A percentile compares a stretch with the other conserved stretches of the same genome.
Conservation (phyloP, 305 asterid species). For the Fraxinus albicans region DNA sequence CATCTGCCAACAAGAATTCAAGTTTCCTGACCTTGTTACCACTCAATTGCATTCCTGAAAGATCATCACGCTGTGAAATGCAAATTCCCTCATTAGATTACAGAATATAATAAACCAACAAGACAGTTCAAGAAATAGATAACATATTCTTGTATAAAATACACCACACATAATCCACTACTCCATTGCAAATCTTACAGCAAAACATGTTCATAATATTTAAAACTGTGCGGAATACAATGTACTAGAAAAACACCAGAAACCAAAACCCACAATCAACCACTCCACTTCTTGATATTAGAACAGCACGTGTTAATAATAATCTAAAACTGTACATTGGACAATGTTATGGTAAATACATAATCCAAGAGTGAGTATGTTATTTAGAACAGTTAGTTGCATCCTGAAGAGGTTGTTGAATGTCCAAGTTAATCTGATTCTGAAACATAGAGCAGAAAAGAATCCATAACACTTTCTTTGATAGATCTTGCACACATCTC, state of each 20-base stretch:
- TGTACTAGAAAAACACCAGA: not conserved
- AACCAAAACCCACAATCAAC: not conserved
- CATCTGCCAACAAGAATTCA: slow-evolving; percentile 93
- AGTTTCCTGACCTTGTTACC: slow-evolving; percentile 98
- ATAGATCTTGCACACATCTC: not conserved
- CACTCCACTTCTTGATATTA: not conserved
- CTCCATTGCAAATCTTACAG: not conserved
- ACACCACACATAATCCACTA: not conserved
- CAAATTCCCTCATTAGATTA: slow-evolving; percentile 26
- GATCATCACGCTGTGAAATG: slow-evolving; percentile 79
- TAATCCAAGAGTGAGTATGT: not conserved
- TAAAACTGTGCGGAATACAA: not conserved
- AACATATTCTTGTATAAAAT: not conserved
- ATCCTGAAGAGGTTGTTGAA: not conserved
- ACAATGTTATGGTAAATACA: not conserved
- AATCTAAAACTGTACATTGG: not conserved
- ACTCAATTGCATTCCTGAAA: slow-evolving; percentile 95
- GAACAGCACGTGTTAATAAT: not conserved
- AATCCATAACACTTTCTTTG: not conserved
- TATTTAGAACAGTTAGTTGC: not conserved
- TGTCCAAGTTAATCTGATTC: not conserved
- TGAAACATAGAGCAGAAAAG: not conserved
- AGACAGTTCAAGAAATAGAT: not conserved
- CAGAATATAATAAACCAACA: slow-evolving; percentile 2
- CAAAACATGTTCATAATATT: not conserved